Evolutionary conservation across 2,329 filamentous ascomycete species (phyloP), one percentile per base, ranked within the genome.

Genomic region (Aspergillus versicolor): DNA sequence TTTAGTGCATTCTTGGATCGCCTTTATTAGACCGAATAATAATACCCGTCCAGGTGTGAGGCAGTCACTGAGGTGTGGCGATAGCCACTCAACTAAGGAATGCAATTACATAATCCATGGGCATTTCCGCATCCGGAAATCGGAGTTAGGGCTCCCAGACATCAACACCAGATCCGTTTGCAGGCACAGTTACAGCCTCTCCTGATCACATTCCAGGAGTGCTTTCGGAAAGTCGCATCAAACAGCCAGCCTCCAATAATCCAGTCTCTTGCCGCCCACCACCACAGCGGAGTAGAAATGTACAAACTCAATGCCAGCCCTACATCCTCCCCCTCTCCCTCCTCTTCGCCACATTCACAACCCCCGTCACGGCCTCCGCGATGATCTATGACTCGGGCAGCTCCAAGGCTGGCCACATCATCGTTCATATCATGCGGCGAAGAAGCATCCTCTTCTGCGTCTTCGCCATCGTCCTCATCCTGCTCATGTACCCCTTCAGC

Each of bases 401-500:
- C 24, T 42, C 48, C 30, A 53, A 47, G 21, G 32, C 51, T 40
- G n/a, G 51, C 32, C 30, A 30, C 7, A 13, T 53, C 5, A 4
- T 53, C 32, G 4, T 24, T 6, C 50, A 57, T n/a, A 40, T 37
- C 11, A 34, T 21, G 30, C 55, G 55, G 4, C 55, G 55, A 15
- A 42, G 30, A 15, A 37, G 42, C 13, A 38, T 21, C 12, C 19
- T 57, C 38, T 41, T 53, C 38, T 12, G 53, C 44, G 21, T 49
- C 38, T 7, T 54, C 15, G 44, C 45, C 6, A 40, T 47, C 12
- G 13, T 41, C 30, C 27, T 57, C 19, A 30, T 49, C 13, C 17
- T 49, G 8, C 47, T 54, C 22, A 30, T 30, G 27, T 57, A 57
- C 40, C 44, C 52, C 17, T 37, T 54, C 38, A 40, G 44, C 45